Base-by-base conservation (phyloP, 208 protist species). In the Acanthamoeba healyi region DNA sequence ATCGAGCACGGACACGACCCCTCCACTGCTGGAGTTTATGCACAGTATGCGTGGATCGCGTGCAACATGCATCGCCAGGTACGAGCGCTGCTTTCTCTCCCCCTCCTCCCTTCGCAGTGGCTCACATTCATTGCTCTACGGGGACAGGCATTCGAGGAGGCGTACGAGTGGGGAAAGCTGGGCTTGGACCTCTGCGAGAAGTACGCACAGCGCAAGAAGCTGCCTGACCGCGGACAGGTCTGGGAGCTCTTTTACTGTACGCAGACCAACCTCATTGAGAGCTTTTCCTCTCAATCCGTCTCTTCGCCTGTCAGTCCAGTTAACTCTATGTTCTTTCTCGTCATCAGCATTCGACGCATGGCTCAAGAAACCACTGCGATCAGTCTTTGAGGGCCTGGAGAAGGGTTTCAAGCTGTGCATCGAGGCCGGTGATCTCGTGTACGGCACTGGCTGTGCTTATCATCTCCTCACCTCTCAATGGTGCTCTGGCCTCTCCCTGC, bases 101-200 rank as follows among this genome's bases (percentile, higher is more conserved):
- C 61, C 5, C 61, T 49, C n/a, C n/a, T n/a, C n/a, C n/a, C n/a
- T n/a, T n/a, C n/a, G n/a, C 22, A 22, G 15, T 61, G 12, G 61
- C 26, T 49, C 44, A 49, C 44, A 12, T 12, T 49, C 44, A 15
- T 49, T 49, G 10, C 61, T 26, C 5, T 22, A 4, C 67, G n/a
- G n/a, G n/a, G n/a, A n/a, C n/a, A 38, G 70, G 74, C 74, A 22
- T 19, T 92, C 61, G 44, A 32, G 24, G 58, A 92, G 56, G 86
- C 86, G 15, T 92, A 49, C 61, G 86, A 92, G 56, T 92, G 86
- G 86, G 86, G 86, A 51, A 40, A 92, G 36, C 36, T 92, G 56
- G 86, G 34, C 40, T 10, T 92, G 24, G 40, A 77, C 86, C 46
- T 92, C 2, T 92, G 86, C 44, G 86, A 92, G 40, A 92, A 92